Conservation (phyloP, 345 rosid species). For the Salix purpurea region DNA sequence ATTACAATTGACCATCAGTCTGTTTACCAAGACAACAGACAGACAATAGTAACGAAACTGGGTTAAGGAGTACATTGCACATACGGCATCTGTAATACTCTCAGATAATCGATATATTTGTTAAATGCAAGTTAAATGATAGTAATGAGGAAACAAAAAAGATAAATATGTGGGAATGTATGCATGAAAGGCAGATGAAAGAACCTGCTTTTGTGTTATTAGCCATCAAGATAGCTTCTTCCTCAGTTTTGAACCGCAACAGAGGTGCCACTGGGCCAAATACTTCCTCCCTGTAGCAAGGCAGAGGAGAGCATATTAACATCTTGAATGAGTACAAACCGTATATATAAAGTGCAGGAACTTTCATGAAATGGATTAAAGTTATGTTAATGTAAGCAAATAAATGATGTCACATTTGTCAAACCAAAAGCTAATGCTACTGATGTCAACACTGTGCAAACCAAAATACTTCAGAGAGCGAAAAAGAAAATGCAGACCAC, state of each 20-base stretch:
- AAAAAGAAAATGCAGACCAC: too few species aligned
- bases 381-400: too few species aligned
- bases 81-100: too few species aligned
- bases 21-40: background rate
- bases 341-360: background rate
- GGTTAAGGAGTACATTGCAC: background rate
- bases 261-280: slow-evolving; percentile 98
- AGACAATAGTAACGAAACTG: background rate
- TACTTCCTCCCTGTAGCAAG: slow-evolving; percentile 68
- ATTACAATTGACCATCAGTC: background rate
- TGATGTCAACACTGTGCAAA: too few species aligned
- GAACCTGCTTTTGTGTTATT: slow-evolving; percentile 86
- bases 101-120: too few species aligned
- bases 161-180: background rate
- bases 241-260: slow-evolving; percentile 76
- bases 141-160: too few species aligned
- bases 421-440: too few species aligned
- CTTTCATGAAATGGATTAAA: too few species aligned
- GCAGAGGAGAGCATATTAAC: background rate
- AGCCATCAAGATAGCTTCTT: slow-evolving; percentile 75
- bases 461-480: too few species aligned
- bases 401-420: too few species aligned
- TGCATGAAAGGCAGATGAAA: background rate
- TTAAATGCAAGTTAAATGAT: too few species aligned
- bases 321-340: too few species aligned